Conservation (phyloP, 305 asterid genomes). For the Striga hermonthica region DNA sequence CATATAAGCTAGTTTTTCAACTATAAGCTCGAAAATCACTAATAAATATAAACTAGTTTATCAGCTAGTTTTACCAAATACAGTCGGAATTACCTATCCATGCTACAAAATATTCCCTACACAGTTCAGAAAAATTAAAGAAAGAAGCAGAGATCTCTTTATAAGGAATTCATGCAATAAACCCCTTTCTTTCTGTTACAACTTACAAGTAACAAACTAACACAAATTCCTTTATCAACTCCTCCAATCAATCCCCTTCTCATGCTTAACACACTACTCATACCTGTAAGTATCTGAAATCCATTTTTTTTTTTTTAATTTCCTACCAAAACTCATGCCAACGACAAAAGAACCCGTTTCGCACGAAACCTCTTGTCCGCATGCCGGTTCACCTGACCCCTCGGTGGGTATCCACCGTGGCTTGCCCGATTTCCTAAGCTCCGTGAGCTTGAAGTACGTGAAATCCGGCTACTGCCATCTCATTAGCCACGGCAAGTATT, state of each 20-base stretch:
- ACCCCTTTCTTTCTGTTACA: slow-evolving; percentile 32
- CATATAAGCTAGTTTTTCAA: too few relatives aligned
- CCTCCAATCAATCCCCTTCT: background rate
- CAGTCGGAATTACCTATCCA: background rate
- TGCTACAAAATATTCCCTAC: slow-evolving; percentile 10
- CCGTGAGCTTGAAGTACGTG: slow-evolving; percentile 60
- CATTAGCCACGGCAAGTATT: slow-evolving; percentile 41
- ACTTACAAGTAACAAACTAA: slow-evolving; percentile 9
- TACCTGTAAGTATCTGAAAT: background rate
- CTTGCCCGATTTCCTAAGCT: slow-evolving; percentile 56
- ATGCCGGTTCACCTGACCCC: slow-evolving; percentile 49
- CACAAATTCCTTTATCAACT: background rate
- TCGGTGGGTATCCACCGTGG: slow-evolving; percentile 49
- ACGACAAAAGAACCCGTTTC: slow-evolving; percentile 43
- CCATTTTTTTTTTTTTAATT: too few relatives aligned
- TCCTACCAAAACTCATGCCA: slow-evolving; percentile 35
- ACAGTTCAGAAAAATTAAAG: slow-evolving; percentile 26
- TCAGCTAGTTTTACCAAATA: too few relatives aligned
- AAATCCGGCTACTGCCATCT: slow-evolving; percentile 59
- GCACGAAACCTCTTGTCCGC: slow-evolving; percentile 55
- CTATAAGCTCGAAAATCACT: too few relatives aligned
- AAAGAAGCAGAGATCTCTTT: slow-evolving; percentile 17
- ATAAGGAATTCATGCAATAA: slow-evolving; percentile 42
- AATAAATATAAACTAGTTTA: too few relatives aligned
- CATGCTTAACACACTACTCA: slow-evolving; percentile 13